These are phyloP conservation scores for Didymella lethalis DNA, from an alignment of 2,329 filamentous ascomycete species.

Conservation along the genomic window DNA sequence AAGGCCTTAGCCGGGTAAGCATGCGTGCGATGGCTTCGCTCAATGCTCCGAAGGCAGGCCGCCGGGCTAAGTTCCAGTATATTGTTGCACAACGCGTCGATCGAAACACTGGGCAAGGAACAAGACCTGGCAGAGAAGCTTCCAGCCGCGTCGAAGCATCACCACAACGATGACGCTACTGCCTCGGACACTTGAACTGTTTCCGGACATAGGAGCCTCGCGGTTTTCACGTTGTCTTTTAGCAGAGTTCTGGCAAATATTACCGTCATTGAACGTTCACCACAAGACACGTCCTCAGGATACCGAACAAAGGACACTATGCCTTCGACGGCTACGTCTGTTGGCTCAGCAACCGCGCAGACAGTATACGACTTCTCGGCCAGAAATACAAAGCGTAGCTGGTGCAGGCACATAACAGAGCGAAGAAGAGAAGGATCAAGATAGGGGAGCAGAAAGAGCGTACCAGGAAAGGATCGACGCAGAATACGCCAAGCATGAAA, in stretches of 20 bases:
- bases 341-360: constrained; percentile 33
- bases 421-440: constrained; percentile 39
- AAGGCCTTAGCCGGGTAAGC: constrained; percentile 44
- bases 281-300: neutral
- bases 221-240: neutral
- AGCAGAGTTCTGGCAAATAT: neutral
- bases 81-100: neutral
- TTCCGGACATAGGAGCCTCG: neutral
- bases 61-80: neutral
- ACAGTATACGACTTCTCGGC: constrained; percentile 36
- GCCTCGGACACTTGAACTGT: neutral
- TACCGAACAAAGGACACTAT: neutral
- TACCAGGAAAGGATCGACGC: constrained; percentile 52
- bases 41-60: neutral
- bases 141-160: constrained; percentile 5
- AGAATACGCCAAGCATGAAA: constrained; percentile 52
- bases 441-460: constrained; percentile 41
- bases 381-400: constrained; percentile 39
- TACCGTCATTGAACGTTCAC: neutral
- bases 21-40: too few relatives aligned
- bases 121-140: neutral
- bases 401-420: constrained; percentile 24
- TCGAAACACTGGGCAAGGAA: neutral
- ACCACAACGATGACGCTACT: constrained; percentile 15
- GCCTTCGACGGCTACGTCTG: constrained; percentile 9